These are phyloP conservation scores for Phylloporus sp. DNA, from an alignment of 768 basidiomycete species.

Conservation along the genomic window DNA sequence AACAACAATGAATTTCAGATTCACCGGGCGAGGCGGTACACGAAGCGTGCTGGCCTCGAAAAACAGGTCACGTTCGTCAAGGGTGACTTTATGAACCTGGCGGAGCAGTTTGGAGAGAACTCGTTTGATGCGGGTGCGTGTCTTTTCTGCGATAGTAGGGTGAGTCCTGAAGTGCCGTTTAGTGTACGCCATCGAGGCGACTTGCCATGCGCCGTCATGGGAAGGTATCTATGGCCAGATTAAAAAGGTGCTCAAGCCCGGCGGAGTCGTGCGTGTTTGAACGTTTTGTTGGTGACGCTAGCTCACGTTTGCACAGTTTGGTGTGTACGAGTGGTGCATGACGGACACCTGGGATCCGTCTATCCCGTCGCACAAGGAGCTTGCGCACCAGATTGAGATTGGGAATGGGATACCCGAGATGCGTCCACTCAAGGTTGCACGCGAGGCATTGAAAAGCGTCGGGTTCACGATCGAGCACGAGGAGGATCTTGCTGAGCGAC, in stretches of 20 bases:
- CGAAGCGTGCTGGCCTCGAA: conserved; percentile 67
- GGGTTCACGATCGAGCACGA: conserved; percentile 88
- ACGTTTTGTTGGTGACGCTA: background rate
- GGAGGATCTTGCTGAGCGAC: conserved; percentile 89
- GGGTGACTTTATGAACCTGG: conserved; percentile 96
- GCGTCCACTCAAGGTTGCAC: conserved; percentile 67
- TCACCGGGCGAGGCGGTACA: conserved; percentile 78
- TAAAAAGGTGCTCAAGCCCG: conserved; percentile 89
- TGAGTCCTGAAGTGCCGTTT: conserved; percentile 5
- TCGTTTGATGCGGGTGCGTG: conserved; percentile 88
- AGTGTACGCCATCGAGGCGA: conserved; percentile 98
- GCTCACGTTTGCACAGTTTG: conserved; percentile 54
- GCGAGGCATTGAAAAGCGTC: conserved; percentile 73
- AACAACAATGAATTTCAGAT: conserved; percentile 98
- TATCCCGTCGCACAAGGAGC: conserved; percentile 79
- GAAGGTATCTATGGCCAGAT: conserved; percentile 96
- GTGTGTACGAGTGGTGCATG: conserved; percentile 99
- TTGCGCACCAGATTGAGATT: conserved; percentile 88
- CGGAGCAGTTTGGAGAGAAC: conserved; percentile 86
- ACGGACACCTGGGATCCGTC: conserved; percentile 89
- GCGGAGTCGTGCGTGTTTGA: conserved; percentile 71
- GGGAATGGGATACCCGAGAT: conserved; percentile 98
- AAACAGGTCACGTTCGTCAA: conserved; percentile 77
- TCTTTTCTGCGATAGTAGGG: background rate
- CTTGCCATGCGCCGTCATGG: conserved; percentile 92